Evolutionary conservation across 257 asterid genomes (phyloP).

Genomic region (Solanum appendiculatum): DNA sequence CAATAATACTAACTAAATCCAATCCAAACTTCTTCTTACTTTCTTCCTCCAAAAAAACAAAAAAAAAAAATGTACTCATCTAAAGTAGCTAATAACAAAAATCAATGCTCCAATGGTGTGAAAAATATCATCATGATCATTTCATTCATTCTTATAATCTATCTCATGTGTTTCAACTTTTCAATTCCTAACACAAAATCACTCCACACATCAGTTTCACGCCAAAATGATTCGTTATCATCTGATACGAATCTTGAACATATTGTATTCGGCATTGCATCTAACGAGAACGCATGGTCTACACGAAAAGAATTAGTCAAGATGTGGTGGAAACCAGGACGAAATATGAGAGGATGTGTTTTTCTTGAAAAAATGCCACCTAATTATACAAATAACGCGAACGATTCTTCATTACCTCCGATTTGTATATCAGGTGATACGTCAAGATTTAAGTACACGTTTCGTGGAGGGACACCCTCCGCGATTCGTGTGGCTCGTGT

Average conservation of each 20-base stretch:
- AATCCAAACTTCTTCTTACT: not conserved
- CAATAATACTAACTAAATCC: not conserved
- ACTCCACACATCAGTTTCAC: constrained; percentile 11
- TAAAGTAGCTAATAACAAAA: constrained; percentile 6
- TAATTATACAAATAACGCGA: not conserved
- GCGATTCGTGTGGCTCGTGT: not conserved
- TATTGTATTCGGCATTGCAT: constrained; percentile 69
- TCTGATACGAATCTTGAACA: constrained; percentile 44
- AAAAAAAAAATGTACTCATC: constrained; percentile 30
- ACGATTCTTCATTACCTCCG: not conserved
- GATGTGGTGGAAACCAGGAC: constrained; percentile 70
- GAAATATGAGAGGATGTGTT: constrained; percentile 59
- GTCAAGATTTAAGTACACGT: not conserved
- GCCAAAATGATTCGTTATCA: not conserved
- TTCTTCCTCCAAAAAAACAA: not conserved
- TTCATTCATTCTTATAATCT: constrained; percentile 12
- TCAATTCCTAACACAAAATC: constrained; percentile 10
- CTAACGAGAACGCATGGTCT: constrained; percentile 43
- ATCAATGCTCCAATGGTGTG: constrained; percentile 5
- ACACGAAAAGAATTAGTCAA: constrained; percentile 35
- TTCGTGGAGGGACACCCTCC: not conserved
- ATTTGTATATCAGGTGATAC: not conserved
- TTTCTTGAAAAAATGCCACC: constrained; percentile 37
- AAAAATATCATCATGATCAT: constrained; percentile 15
- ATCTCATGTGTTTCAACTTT: constrained; percentile 17